Evolutionary conservation across 495 filamentous ascomycete species (phyloP).

Genomic region (Lasiosphaeria miniovina): DNA sequence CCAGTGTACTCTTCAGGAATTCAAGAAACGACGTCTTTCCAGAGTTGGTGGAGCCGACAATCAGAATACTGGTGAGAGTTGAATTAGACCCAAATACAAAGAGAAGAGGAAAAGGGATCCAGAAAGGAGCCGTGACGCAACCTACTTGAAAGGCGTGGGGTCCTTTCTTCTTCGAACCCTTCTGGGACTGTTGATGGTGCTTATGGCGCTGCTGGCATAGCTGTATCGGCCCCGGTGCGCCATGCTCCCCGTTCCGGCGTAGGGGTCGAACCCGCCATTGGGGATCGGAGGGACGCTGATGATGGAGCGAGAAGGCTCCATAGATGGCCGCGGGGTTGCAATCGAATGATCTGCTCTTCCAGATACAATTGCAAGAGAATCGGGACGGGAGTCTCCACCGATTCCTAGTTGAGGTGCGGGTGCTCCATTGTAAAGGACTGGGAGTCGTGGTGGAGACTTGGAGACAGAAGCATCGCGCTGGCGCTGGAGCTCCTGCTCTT

Average conservation of each 20-base stretch:
- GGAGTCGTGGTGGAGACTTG: slow-evolving; percentile 73
- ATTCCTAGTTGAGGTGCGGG: slow-evolving; percentile 58
- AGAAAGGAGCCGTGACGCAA: slow-evolving; percentile 2
- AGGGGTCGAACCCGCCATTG: slow-evolving; percentile 63
- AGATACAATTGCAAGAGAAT: slow-evolving; percentile 62
- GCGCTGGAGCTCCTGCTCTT: slow-evolving; percentile 64
- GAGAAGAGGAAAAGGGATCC: too few species aligned
- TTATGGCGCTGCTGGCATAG: slow-evolving; percentile 89
- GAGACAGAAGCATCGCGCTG: slow-evolving; percentile 66
- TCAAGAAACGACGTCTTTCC: slow-evolving; percentile 97
- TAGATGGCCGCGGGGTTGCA: slow-evolving; percentile 42
- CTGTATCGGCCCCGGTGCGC: slow-evolving; percentile 95
- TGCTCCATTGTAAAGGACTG: slow-evolving; percentile 62
- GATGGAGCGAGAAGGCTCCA: slow-evolving; percentile 40
- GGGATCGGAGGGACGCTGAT: slow-evolving; percentile 47
- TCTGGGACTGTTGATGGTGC: slow-evolving; percentile 90
- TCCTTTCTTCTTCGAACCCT: slow-evolving; percentile 92
- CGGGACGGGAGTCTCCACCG: slow-evolving; percentile 66
- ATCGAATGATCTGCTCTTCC: slow-evolving; percentile 43
- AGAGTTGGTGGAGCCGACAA: slow-evolving; percentile 82
- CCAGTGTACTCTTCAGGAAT: slow-evolving; percentile 82
- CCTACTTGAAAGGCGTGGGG: slow-evolving; percentile 97
- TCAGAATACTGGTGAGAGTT: slow-evolving; percentile 64
- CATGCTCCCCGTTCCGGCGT: slow-evolving; percentile 88
- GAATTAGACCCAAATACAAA: not conserved